Conservation (phyloP, 345 rosid species). For the Euphorbia tirucalli region DNA sequence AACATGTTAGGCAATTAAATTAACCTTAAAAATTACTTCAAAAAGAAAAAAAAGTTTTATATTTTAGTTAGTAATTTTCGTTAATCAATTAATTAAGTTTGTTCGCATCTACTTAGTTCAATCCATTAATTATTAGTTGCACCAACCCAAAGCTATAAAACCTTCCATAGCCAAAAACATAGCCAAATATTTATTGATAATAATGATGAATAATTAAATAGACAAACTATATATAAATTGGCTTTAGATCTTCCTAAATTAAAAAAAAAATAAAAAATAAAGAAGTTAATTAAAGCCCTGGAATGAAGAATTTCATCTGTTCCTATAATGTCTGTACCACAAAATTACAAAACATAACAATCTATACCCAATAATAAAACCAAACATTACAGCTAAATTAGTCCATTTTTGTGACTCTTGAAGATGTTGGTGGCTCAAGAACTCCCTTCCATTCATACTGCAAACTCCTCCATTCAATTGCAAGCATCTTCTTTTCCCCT, state of each 20-base stretch:
- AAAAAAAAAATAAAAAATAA: background rate
- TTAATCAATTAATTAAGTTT: too few relatives aligned
- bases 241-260: background rate
- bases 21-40: too few relatives aligned
- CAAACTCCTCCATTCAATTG: conserved; percentile 37
- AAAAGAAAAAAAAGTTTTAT: too few relatives aligned
- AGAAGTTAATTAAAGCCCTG: background rate
- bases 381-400: conserved; percentile 63
- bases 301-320: conserved; percentile 26
- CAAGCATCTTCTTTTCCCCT: conserved; percentile 43
- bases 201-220: background rate
- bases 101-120: too few relatives aligned
- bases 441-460: conserved; percentile 40
- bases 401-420: conserved; percentile 68
- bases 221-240: background rate
- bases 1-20: too few relatives aligned
- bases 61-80: too few relatives aligned
- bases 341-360: conserved; percentile 65
- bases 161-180: background rate
- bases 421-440: conserved; percentile 58
- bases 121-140: background rate
- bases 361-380: conserved; percentile 75
- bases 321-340: conserved; percentile 64
- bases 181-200: background rate
- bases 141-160: background rate